These are phyloP conservation scores for Colletotrichum falcatum DNA, from an alignment of 2,329 filamentous ascomycete genomes.

Conservation along the genomic window DNA sequence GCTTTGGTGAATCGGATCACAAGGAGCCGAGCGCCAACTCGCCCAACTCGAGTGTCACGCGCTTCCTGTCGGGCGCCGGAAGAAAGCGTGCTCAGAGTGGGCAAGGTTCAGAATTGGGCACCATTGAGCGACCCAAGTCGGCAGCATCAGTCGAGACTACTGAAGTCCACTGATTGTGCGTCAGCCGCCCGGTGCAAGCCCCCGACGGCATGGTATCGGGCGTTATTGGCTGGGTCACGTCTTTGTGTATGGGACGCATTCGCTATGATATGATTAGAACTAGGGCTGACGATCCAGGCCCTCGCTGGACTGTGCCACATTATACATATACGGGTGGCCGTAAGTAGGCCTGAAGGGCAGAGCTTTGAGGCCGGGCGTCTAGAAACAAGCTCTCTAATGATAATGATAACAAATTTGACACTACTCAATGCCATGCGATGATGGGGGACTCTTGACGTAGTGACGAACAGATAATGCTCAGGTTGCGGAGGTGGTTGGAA, in stretches of 20 bases:
- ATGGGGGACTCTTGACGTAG: background rate
- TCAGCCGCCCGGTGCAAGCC: background rate
- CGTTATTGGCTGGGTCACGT: slow-evolving; percentile 25
- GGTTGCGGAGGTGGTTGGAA: background rate
- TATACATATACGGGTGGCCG: slow-evolving; percentile 34
- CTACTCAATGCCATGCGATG: background rate
- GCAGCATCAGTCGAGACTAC: slow-evolving; percentile 45
- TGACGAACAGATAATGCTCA: background rate
- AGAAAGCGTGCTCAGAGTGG: slow-evolving; percentile 79
- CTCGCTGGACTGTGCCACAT: slow-evolving; percentile 22
- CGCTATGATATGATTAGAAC: slow-evolving; percentile 35
- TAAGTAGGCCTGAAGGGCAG: slow-evolving; percentile 5
- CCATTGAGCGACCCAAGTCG: slow-evolving; percentile 63
- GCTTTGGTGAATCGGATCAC: slow-evolving; percentile 74
- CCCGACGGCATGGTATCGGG: slow-evolving; percentile 29
- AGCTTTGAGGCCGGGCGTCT: slow-evolving; percentile 22
- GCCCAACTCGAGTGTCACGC: slow-evolving; percentile 56
- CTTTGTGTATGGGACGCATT: slow-evolving; percentile 26
- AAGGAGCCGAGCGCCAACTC: slow-evolving; percentile 49
- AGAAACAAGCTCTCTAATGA: slow-evolving; percentile 35
- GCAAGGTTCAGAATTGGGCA: slow-evolving; percentile 77
- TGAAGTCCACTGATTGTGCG: slow-evolving; percentile 38
- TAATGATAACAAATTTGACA: slow-evolving; percentile 34
- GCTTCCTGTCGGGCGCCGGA: slow-evolving; percentile 74
- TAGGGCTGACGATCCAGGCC: background rate